phyloP scores from a whole-genome alignment of 495 filamentous ascomycete genomes.

The Aspergillus bridgeri region DNA sequence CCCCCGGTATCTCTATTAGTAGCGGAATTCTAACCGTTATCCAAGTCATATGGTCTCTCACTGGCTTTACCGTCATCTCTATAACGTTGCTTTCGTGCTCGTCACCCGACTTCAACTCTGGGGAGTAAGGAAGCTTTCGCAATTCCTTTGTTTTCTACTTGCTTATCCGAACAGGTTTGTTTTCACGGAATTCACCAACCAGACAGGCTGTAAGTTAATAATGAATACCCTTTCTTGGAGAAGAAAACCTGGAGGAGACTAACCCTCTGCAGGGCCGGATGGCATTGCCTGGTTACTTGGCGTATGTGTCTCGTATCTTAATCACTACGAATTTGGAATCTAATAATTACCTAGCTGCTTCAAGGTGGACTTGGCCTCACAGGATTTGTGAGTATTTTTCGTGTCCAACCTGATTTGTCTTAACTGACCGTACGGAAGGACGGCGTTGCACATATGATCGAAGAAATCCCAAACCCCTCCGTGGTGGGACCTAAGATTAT shows the following conservation, averaged over 20 bases:
- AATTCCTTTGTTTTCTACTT: constrained; percentile 17
- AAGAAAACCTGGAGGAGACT: constrained; percentile 2
- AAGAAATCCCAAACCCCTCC: constrained; percentile 68
- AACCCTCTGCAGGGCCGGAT: constrained; percentile 48
- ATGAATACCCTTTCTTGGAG: background rate
- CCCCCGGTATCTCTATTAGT: background rate
- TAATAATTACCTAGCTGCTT: constrained; percentile 40
- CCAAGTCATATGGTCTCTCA: constrained; percentile 60
- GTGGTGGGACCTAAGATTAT: constrained; percentile 68
- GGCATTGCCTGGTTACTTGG: constrained; percentile 63
- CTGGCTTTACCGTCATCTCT: constrained; percentile 64
- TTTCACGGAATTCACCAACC: constrained; percentile 56
- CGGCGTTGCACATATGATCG: constrained; percentile 53
- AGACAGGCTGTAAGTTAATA: constrained; percentile 50
- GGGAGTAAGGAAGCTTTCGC: constrained; percentile 48
- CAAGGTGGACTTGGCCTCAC: constrained; percentile 61
- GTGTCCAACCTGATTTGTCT: background rate
- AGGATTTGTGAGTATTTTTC: constrained; percentile 46
- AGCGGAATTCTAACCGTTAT: constrained; percentile 1
- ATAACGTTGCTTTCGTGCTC: constrained; percentile 63
- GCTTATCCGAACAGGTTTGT: constrained; percentile 53
- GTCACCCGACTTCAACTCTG: constrained; percentile 58
- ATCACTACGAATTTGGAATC: constrained; percentile 4
- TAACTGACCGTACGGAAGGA: constrained; percentile 34
- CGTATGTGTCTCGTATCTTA: constrained; percentile 22